Percentiles rank a stretch among this genome's conserved stretches.
Conservation (phyloP, 2,329 filamentous ascomycete genomes). For the Arthrobotrys megalospora region DNA sequence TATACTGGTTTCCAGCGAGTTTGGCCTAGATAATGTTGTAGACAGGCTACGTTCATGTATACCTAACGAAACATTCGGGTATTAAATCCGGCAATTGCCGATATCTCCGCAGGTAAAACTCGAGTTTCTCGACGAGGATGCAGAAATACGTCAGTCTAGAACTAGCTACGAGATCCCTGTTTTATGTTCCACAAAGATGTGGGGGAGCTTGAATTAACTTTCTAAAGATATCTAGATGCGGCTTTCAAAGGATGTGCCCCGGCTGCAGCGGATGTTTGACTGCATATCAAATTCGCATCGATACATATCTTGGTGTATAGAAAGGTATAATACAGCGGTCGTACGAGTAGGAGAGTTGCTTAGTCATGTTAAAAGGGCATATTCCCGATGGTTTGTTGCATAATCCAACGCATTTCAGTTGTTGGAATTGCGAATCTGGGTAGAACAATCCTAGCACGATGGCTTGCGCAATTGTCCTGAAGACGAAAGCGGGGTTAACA, state of each 20-base stretch:
- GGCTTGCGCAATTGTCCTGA: constrained; percentile 5
- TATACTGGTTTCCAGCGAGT: too few species aligned
- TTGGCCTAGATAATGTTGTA: too few species aligned
- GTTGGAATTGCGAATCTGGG: constrained; percentile 35
- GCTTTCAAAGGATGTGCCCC: background rate
- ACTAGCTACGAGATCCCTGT: background rate
- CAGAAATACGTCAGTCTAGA: background rate
- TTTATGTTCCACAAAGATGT: background rate
- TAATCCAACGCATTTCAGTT: constrained; percentile 31
- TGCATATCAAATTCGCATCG: background rate
- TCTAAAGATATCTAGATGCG: background rate
- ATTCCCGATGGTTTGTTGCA: background rate
- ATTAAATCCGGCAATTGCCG: background rate
- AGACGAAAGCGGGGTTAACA: constrained; percentile 26
- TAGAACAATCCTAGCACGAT: background rate
- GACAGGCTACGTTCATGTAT: background rate
- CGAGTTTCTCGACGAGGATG: too few species aligned
- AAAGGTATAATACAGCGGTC: background rate
- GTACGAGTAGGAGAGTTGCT: background rate
- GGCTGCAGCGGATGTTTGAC: constrained; percentile 6
- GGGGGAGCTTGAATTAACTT: background rate
- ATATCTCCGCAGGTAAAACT: background rate
- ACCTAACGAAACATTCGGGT: background rate
- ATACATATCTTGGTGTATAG: background rate
- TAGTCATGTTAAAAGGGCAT: constrained; percentile 11